Base-by-base conservation (phyloP, 805 yeast genomes). In the Kurtzmaniella cleridarum region DNA sequence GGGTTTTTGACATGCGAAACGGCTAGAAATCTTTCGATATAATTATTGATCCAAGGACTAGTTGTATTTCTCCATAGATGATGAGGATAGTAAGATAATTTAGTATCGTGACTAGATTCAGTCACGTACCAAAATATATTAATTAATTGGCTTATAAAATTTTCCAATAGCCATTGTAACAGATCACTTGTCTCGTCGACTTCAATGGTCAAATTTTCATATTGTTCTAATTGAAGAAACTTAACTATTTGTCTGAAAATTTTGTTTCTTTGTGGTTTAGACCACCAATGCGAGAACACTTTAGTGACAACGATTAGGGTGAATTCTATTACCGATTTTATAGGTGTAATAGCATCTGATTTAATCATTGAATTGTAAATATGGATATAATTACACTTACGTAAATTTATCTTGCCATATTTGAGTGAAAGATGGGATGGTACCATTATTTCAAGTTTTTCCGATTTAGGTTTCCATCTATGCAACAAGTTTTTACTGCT, bases 51-150 rank as follows among this genome's bases (percentile, higher is more conserved):
- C 63, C 73, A 82, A 1, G 59, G 57, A 10, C 48, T 48, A 2
- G 76, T 62, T 13, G 74, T 57, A 27, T 33, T 32, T 8, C 47
- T 51, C 95, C 95, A 88, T 1, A 64, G 57, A 17, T 60, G 65
- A 39, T 79, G 88, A 13, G 81, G 69, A 49, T 74, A 85, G 51
- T 66, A 85, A 0, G 67, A 38, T 0, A 76, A 41, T 15, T 26
- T 20, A 11, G 2, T 8, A 3, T 60, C 58, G 11, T 43, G 33
- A 2, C 52, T 36, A 1, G 53, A 40, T 35, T 80, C 84, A 0
- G 93, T 81, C 4, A 82, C 79, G 51, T 84, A 81, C 62, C 87
- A 89, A 49, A 75, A 77, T 0, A 73, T 56, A 0, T 64, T 56
- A 0, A 85, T 47, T 1, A 84, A 42, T 13, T 62, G 66, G 6